These are phyloP conservation scores for Ammopiptanthus mongolicus DNA, from an alignment of 306 rosid species.

Conservation along the genomic window DNA sequence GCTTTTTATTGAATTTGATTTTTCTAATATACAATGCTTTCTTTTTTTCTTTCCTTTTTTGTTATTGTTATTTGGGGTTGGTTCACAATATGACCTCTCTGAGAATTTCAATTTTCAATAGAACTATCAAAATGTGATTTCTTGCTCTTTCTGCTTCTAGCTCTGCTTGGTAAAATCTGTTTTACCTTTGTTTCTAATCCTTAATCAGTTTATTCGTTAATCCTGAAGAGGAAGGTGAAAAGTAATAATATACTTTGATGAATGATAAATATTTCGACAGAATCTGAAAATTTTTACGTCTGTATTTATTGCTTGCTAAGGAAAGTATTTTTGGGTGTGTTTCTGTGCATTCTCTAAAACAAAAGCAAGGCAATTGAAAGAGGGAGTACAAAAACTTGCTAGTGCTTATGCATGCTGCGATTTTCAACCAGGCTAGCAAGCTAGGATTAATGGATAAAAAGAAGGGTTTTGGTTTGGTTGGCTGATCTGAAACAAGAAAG, in stretches of 20 bases:
- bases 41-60: not conserved
- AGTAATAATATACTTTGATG: not conserved
- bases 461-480: conserved; percentile 9
- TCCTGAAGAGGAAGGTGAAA: not conserved
- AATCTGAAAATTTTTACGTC: not conserved
- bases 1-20: not conserved
- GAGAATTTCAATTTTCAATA: not conserved
- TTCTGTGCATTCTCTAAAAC: not conserved
- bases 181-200: not conserved
- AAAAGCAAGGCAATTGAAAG: not conserved
- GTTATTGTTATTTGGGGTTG: not conserved
- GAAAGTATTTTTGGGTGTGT: not conserved
- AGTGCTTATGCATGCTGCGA: not conserved
- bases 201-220: not conserved
- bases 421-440: not conserved
- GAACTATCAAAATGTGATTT: not conserved
- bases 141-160: not conserved
- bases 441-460: not conserved
- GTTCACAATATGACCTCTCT: not conserved
- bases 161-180: not conserved
- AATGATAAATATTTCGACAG: not conserved
- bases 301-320: not conserved
- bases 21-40: not conserved
- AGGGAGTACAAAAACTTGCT: not conserved
- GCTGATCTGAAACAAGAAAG: not conserved